Evolutionary conservation across 495 filamentous ascomycete species (phyloP), one percentile per base, ranked within the genome.

Genomic region (Cladorrhinum samala): DNA sequence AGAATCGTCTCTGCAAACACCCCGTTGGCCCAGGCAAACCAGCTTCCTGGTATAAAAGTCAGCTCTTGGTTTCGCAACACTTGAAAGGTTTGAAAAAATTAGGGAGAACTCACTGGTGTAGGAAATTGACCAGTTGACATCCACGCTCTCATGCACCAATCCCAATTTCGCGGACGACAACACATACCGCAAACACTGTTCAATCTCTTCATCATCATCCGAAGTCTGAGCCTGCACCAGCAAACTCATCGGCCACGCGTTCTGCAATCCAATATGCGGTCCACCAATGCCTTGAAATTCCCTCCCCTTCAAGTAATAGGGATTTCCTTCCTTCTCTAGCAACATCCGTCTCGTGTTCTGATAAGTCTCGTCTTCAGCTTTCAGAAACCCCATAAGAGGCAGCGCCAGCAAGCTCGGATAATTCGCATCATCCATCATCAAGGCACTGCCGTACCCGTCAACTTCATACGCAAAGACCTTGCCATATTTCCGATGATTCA

Each of bases 1-100:
- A 99, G 71, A 46, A 99, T 88, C 4, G 91, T 95, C 72, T 94
- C 87, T 11, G 92, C 88, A 70, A 94, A 97, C 25, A 99, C 89
- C 0, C 89, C 91, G 60, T 97, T 97, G 16, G 93, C 93, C 93
- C 92, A 97, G 11, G 93, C 88, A 67, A 98, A 97, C 93, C 93
- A 98, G 52, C 85, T 86, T 49, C 88, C 82, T 85, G 40, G 21
- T n/a, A 25, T 17, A 16, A 38, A 24, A 30, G 55, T 77, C 59
- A 78, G 67, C 51, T 50, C 49, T 25, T 6, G 11, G 3, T 1
- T 36, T 39, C 23, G 20, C 14, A 21, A 17, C 1, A 2, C 14
- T n/a, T n/a, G n/a, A n/a, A n/a, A n/a, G n/a, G 7, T 0, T 1
- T 21, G n/a, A 17, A 39, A 6, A 25, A 7, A 25, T 6, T 20